Base-by-base conservation (phyloP, 2,329 filamentous ascomycete genomes). In the Epichloe sylvatica region DNA sequence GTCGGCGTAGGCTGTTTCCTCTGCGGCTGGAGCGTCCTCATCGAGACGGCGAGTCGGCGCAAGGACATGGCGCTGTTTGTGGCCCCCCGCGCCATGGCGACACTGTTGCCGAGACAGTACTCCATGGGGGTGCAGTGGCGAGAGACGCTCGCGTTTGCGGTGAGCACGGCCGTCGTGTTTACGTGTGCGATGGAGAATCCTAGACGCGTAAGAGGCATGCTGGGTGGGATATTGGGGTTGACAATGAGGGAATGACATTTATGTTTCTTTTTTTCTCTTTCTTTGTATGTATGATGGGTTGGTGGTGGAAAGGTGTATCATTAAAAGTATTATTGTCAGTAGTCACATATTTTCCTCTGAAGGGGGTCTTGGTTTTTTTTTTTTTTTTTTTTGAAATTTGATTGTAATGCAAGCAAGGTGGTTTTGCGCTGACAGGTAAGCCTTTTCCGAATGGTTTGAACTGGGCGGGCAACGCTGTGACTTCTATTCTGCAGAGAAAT, bases 1-100 rank as follows among this genome's bases (percentile, higher is more conserved):
- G 78, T 94, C 9, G 78, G 78, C 7, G 67, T 75, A 0, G 87
- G 86, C 6, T 91, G 86, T 64, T 64, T 80, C 49, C 68, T 88
- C 40, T 94, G 87, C 61, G 88, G 88, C 3, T 88, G 84, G 82
- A 90, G 86, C 65, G 80, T 92, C 43, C 69, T 94, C 43, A 66
- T 88, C 36, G 88, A 94, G 66, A 71, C 77, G 64, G 59, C 73
- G 5, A 70, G 72, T 43, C 76, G 84, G 54, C 73, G 83, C 50
- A 81, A 84, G 59, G 87, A 94, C 60, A 76, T 94, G 60, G 78
- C 83, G 8, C 72, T 92, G 38, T 94, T 94, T 62, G 86, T 92
- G 41, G 80, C 84, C 19, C 88, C 88, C 88, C 74, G 86, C 54
- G 88, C 87, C 13, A 70, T 86, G 54, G 85, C 84, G 8, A 86